phyloP scores from a whole-genome alignment of 225 moss, liverwort and hornwort species.

The Pseudoscleropodium purum region DNA sequence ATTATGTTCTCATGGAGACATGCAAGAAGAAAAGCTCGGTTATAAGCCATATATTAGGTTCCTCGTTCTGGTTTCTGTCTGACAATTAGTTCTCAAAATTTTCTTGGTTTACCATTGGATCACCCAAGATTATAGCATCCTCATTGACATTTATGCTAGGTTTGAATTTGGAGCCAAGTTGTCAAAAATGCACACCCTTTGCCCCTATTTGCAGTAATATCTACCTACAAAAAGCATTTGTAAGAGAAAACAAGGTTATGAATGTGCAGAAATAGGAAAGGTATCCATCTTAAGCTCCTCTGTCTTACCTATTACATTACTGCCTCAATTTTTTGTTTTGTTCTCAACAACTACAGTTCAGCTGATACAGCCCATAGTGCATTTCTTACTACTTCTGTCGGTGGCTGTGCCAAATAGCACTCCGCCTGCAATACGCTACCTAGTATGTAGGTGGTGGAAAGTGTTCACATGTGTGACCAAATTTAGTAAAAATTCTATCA shows the following conservation, averaged over 20 bases:
- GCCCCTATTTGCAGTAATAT: not conserved
- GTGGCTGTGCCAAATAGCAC: not conserved
- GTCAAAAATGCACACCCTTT: too few relatives aligned
- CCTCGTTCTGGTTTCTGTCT: not conserved
- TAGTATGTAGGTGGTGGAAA: not conserved
- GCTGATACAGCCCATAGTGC: not conserved
- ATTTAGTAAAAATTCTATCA: not conserved
- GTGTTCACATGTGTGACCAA: not conserved
- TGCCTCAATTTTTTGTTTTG: not conserved
- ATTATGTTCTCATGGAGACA: too few relatives aligned
- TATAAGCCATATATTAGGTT: not conserved
- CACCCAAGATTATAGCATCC: not conserved
- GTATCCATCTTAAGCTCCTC: not conserved
- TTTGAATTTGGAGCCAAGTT: not conserved
- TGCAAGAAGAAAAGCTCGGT: not conserved
- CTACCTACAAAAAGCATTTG: not conserved
- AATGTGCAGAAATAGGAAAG: not conserved
- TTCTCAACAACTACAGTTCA: not conserved
- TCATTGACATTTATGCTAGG: not conserved
- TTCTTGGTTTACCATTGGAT: not conserved
- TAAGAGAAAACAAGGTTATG: not conserved
- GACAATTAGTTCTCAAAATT: not conserved
- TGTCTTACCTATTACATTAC: not conserved
- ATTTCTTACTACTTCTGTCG: not conserved
- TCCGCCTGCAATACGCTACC: not conserved